Base-by-base conservation (phyloP, 1,284 basidiomycete genomes). In the Sporisorium graminicola region DNA sequence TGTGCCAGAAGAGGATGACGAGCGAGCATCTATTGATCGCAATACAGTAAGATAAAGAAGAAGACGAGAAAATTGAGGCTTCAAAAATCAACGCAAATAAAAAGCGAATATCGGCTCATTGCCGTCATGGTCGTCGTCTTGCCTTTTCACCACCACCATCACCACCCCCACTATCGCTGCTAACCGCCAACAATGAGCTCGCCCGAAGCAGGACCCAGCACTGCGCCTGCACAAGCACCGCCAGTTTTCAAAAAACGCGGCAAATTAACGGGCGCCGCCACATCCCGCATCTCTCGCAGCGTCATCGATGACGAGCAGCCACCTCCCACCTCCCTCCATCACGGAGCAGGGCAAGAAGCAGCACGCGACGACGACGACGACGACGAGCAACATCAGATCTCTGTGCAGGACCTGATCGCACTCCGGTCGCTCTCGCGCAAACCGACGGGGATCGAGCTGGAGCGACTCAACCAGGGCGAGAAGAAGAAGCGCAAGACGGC, bases 401-500 rank as follows among this genome's bases (percentile, higher is more conserved):
- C 87, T 2, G 85, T 97, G 29, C 89, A 92, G 73, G 95, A 98
- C 61, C 88, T 98, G 22, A 89, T 97, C 40, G 91, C 94, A 62
- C 87, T 98, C 14, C 90, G 94, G 42, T 93, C 91, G 81, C 88
- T 97, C 24, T 91, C 90, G 2, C 67, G 78, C 75, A 87, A 90
- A 10, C 89, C 92, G 52, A 90, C 91, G 80, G 96, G 95, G 0
- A 98, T 98, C 67, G 94, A 98, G 78, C 89, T 91, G 0, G 88
- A 91, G 29, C 93, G 92, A 80, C 88, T 99, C 26, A 93, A 92
- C 82, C 91, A 92, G 64, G 95, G 95, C 1, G 94, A 94, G 88
- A 91, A 89, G 86, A 90, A 89, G 87, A 88, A 72, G 66, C 68
- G 65, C 72, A 52, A 13, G 79, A 43, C 42, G 44, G 31, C n/a